Evolutionary conservation across 306 rosid genomes (phyloP).

Genomic region (Begonia masoniana): DNA sequence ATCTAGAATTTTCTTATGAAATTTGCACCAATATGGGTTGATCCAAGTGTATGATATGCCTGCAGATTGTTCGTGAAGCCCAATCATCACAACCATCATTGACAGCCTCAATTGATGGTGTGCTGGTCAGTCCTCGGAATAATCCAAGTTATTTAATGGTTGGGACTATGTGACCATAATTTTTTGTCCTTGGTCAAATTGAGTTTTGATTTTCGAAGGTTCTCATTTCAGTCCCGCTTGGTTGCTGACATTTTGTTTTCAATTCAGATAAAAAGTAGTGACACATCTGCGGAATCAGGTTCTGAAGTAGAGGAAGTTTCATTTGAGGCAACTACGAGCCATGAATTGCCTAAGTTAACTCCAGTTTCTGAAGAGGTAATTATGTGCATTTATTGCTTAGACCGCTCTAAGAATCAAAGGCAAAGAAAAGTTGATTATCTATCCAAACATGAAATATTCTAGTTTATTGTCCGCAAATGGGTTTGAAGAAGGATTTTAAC

Average conservation of each 20-base stretch:
- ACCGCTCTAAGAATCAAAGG: no score
- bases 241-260: constrained; percentile 10
- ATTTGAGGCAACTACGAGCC: constrained; percentile 52
- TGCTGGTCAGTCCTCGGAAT: constrained; percentile 33
- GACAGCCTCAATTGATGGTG: constrained; percentile 53
- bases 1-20: no score
- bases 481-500: no score
- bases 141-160: constrained; percentile 28
- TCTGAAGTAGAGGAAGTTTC: constrained; percentile 88
- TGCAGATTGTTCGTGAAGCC: constrained; percentile 74
- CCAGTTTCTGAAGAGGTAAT: constrained; percentile 54
- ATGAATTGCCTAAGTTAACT: constrained; percentile 48
- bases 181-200: background rate
- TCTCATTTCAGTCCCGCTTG: background rate
- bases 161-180: background rate
- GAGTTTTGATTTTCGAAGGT: background rate
- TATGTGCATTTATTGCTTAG: no score
- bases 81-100: constrained; percentile 56
- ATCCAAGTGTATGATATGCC: background rate
- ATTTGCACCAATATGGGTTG: no score
- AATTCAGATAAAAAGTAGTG: constrained; percentile 60
- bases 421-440: no score
- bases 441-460: no score
- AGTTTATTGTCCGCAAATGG: no score
- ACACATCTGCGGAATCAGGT: constrained; percentile 89